Evolutionary conservation across 2,329 filamentous ascomycete genomes (phyloP).

Genomic region (Trichoderma brevicompactum): DNA sequence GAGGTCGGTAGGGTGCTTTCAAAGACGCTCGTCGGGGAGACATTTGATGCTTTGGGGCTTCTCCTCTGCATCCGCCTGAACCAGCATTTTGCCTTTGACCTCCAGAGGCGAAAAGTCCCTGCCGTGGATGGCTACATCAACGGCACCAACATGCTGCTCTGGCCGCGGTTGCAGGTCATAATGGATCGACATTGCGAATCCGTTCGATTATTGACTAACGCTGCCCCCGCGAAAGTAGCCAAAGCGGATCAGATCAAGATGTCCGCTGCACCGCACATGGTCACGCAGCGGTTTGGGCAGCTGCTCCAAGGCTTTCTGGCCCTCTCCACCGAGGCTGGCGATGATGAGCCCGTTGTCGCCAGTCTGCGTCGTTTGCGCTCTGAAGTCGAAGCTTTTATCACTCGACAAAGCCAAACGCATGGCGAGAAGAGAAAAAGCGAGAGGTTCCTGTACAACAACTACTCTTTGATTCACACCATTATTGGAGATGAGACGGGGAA

Average conservation of each 20-base stretch:
- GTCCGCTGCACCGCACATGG: slow-evolving; percentile 83
- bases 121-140: slow-evolving; percentile 92
- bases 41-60: slow-evolving; percentile 82
- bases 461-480: slow-evolving; percentile 91
- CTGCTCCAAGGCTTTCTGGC: slow-evolving; percentile 82
- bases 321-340: slow-evolving; percentile 86
- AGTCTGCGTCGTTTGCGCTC: slow-evolving; percentile 76
- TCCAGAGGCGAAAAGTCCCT: slow-evolving; percentile 89
- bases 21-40: slow-evolving; percentile 74
- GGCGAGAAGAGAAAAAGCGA: slow-evolving; percentile 80
- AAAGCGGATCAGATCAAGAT: slow-evolving; percentile 59
- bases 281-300: slow-evolving; percentile 95
- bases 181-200: slow-evolving; percentile 94
- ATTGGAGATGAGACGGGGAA: slow-evolving; percentile 78
- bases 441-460: slow-evolving; percentile 94
- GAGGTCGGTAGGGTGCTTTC: slow-evolving; percentile 78
- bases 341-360: slow-evolving; percentile 88
- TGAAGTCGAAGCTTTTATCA: slow-evolving; percentile 84
- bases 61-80: slow-evolving; percentile 92
- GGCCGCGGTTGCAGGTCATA: slow-evolving; percentile 91
- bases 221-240: slow-evolving; percentile 50
- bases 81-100: slow-evolving; percentile 90
- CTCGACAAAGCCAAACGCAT: slow-evolving; percentile 74
- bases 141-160: slow-evolving; percentile 91
- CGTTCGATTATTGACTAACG: slow-evolving; percentile 66